Evolutionary conservation across 176 grass and related monocot genomes (phyloP).

Genomic region (Juncus inflexus): DNA sequence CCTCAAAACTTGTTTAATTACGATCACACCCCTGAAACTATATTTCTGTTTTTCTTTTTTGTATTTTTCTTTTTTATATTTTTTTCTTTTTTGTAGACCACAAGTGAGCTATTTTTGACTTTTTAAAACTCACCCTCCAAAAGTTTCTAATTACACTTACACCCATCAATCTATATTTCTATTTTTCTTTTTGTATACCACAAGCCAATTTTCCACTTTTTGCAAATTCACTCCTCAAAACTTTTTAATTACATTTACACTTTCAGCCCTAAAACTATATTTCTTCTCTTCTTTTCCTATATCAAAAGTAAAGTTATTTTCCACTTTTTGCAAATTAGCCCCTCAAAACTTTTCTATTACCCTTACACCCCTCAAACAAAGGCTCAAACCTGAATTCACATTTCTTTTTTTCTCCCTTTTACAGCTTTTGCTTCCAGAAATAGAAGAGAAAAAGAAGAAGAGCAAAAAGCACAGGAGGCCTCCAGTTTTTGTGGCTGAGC

Average conservation of each 20-base stretch:
- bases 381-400: too few relatives aligned
- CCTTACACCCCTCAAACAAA: neutral
- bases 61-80: neutral
- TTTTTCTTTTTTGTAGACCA: neutral
- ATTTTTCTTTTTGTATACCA: constrained; percentile 30
- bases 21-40: neutral
- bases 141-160: too few relatives aligned
- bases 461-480: constrained; percentile 33
- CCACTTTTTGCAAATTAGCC: constrained; percentile 12
- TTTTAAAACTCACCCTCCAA: too few relatives aligned
- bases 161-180: too few relatives aligned
- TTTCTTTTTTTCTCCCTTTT: neutral
- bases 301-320: constrained; percentile 44
- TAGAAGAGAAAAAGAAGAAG: constrained; percentile 47
- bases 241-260: neutral
- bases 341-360: neutral
- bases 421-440: constrained; percentile 68
- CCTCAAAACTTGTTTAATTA: constrained; percentile 3
- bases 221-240: constrained; percentile 3
- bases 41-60: neutral
- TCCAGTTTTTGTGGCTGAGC: constrained; percentile 85
- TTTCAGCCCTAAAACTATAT: too few relatives aligned
- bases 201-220: constrained; percentile 39
- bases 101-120: too few relatives aligned
- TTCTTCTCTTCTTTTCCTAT: neutral